Evolutionary conservation across 805 yeast species (phyloP).

Genomic region (Metschnikowia orientalis): DNA sequence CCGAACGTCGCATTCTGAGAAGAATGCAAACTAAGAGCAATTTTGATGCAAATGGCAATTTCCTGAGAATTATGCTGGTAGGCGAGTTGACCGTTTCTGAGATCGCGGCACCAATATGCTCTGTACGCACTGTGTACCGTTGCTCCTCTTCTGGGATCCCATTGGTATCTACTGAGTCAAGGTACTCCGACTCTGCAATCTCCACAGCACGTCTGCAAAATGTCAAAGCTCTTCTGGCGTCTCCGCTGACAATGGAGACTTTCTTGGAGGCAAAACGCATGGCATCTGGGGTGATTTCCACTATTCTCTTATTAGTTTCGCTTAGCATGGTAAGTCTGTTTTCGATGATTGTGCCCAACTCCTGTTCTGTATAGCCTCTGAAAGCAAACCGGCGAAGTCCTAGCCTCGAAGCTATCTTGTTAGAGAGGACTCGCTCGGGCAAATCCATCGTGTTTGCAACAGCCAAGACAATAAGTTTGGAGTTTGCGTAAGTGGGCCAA

Average conservation of each 20-base stretch:
- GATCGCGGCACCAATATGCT: slow-evolving; percentile 75
- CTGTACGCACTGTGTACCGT: slow-evolving; percentile 56
- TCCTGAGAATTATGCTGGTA: slow-evolving; percentile 49
- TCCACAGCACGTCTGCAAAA: slow-evolving; percentile 88
- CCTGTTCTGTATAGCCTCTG: slow-evolving; percentile 79
- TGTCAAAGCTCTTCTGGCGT: slow-evolving; percentile 87
- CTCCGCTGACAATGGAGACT: slow-evolving; percentile 95
- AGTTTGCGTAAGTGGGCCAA: slow-evolving; percentile 86
- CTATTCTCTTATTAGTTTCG: slow-evolving; percentile 35
- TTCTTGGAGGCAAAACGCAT: slow-evolving; percentile 88
- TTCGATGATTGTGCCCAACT: slow-evolving; percentile 69
- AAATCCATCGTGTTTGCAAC: slow-evolving; percentile 97
- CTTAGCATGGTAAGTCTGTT: slow-evolving; percentile 55
- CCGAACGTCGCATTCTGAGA: slow-evolving; percentile 59
- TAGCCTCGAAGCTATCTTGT: slow-evolving; percentile 85
- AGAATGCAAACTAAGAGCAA: slow-evolving; percentile 67
- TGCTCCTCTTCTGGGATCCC: slow-evolving; percentile 29
- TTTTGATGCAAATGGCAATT: slow-evolving; percentile 66
- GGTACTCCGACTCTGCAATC: slow-evolving; percentile 66
- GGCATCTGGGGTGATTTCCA: slow-evolving; percentile 61
- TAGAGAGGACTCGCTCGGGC: slow-evolving; percentile 83
- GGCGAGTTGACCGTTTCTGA: slow-evolving; percentile 78
- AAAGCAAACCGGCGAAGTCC: slow-evolving; percentile 86
- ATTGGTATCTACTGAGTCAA: slow-evolving; percentile 23
- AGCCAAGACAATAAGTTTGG: slow-evolving; percentile 82